Conservation (phyloP, 805 yeast genomes). For the Metschnikowia colocasiae region DNA sequence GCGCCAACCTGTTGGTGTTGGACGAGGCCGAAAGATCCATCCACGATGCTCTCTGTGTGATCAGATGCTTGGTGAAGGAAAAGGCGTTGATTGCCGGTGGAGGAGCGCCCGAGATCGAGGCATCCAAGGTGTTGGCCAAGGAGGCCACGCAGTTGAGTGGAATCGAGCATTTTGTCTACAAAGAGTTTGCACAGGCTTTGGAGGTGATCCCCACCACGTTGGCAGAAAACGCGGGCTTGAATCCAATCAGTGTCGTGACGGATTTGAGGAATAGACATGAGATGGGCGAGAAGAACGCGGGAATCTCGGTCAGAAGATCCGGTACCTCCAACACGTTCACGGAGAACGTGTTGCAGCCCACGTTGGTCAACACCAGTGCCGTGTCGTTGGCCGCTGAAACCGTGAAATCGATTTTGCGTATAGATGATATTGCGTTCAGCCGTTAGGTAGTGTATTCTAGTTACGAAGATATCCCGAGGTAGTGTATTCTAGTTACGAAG, state of each 20-base stretch:
- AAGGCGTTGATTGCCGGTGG: conserved; percentile 96
- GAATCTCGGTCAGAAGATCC: conserved; percentile 89
- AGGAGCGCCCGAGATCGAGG: conserved; percentile 96
- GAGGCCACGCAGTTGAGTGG: conserved; percentile 76
- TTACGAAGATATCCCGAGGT: not conserved
- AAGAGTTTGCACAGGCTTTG: conserved; percentile 86
- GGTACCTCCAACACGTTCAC: conserved; percentile 88
- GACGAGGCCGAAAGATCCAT: conserved; percentile 97
- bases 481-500: not conserved
- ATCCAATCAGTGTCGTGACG: conserved; percentile 87
- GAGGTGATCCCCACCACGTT: conserved; percentile 91
- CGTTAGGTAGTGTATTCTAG: conserved; percentile 10
- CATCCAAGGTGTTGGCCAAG: conserved; percentile 65
- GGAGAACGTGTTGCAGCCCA: conserved; percentile 96
- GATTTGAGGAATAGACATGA: conserved; percentile 90
- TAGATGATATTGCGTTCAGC: conserved; percentile 88
- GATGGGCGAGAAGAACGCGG: conserved; percentile 88
- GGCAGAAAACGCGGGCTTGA: conserved; percentile 93
- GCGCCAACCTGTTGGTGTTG: conserved; percentile 84
- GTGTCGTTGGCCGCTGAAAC: conserved; percentile 93
- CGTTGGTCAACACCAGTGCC: conserved; percentile 90
- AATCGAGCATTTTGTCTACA: conserved; percentile 85
- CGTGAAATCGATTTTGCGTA: conserved; percentile 91
- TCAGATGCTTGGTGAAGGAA: conserved; percentile 82
- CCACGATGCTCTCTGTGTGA: conserved; percentile 96